A percentile compares a stretch with the other conserved stretches of the same genome.
phyloP scores from a whole-genome alignment of 2,329 filamentous ascomycete species.

The Fusarium guadeloupense region DNA sequence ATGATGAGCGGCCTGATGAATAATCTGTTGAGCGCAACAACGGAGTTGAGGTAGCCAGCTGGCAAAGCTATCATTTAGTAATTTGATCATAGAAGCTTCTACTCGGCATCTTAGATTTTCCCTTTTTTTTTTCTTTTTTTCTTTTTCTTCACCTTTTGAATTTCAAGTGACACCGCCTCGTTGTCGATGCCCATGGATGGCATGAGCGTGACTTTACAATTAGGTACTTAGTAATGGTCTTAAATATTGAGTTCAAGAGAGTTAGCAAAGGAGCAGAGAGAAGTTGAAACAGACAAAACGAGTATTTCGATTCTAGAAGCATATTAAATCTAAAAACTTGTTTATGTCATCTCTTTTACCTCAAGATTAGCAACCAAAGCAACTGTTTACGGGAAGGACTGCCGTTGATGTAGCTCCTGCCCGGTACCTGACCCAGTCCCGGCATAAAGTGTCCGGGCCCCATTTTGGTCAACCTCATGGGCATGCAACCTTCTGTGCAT shows the following conservation, averaged over 20 bases:
- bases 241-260: too few species aligned
- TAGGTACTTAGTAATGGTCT: too few species aligned
- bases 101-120: too few species aligned
- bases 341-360: too few species aligned
- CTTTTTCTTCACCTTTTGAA: too few species aligned
- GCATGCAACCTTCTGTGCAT: conserved; percentile 1
- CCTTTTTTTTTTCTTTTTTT: too few species aligned
- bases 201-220: background rate
- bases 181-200: too few species aligned
- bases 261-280: too few species aligned
- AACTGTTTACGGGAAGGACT: background rate
- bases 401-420: conserved; percentile 16
- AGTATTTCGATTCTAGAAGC: too few species aligned
- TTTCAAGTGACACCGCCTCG: too few species aligned
- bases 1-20: conserved; percentile 11
- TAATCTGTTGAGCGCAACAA: conserved; percentile 14
- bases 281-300: too few species aligned
- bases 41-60: conserved; percentile 1
- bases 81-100: background rate
- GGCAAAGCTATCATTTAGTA: background rate
- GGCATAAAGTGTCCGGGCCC: background rate
- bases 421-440: conserved; percentile 17
- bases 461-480: conserved; percentile 3
- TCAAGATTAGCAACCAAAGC: background rate
- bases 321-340: too few species aligned